Evolutionary conservation across 1,284 basidiomycete genomes (phyloP), one percentile per base, ranked within the genome.

Genomic region (Trichosporon inkin): DNA sequence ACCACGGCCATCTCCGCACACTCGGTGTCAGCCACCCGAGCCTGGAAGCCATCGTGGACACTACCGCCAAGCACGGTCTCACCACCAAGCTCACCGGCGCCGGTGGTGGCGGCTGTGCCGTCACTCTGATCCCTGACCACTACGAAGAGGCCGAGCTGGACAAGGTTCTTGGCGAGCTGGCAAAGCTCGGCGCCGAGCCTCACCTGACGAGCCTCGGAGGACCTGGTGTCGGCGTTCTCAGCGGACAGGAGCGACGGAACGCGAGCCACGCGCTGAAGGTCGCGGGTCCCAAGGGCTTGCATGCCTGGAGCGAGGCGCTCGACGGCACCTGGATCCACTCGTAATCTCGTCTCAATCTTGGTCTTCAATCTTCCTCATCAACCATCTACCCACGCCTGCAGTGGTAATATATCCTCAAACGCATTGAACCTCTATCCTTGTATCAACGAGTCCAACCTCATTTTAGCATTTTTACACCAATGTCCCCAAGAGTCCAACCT

Each of bases 51-150:
- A 92, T 98, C 68, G 85, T 88, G 57, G 79, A 81, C 34, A 86
- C 84, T 68, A 92, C 92, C 0, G 78, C 81, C 4, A 80, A 81
- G 14, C 89, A 88, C 77, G 80, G 79, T 6, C 81, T 99, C 52
- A 86, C 87, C 66, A 97, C 95, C n/a, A 99, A 99, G 81, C 80
- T 99, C 57, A 99, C 96, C 2, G 96, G 96, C 40, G 95, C 96
- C 2, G 96, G 96, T n/a, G 96, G 96, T 28, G 96, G 96, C 16
- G 96, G 96, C 16, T 99, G 96, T 72, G 89, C 95, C 2, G 92
- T 99, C 28, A 98, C 94, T 6, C 84, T 99, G 35, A 83, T 99
- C 55, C 94, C 94, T 54, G 92, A 97, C 79, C 88, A 86, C 65
- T 87, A 91, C 80, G 76, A 84, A 54, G 82, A 84, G 55, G 79